Percentiles rank a stretch among this genome's conserved stretches.
phyloP scores from a whole-genome alignment of 352 stramenopile species.

The Globisporangium perplexum region DNA sequence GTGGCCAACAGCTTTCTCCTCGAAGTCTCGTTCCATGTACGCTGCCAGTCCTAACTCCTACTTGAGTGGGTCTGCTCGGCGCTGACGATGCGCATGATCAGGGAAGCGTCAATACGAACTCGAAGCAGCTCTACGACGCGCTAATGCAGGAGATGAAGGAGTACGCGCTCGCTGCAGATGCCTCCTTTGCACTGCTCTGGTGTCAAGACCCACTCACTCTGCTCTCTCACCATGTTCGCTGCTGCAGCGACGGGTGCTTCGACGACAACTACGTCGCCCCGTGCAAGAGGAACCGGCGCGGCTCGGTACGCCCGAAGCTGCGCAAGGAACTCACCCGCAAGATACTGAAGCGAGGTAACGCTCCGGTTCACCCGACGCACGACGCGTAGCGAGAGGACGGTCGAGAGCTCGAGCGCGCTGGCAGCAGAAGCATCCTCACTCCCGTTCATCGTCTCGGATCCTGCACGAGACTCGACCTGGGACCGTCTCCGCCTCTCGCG shows the following conservation, averaged over 20 bases:
- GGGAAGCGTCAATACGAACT: conserved; percentile 27
- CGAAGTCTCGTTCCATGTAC: conserved; percentile 52
- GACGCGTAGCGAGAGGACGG: conserved; percentile 1
- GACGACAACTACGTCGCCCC: conserved; percentile 34
- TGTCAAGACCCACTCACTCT: not conserved
- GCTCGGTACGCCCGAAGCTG: conserved; percentile 13
- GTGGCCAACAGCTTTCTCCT: conserved; percentile 44
- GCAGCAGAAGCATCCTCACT: too few species aligned
- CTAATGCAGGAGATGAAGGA: conserved; percentile 40
- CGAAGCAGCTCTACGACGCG: conserved; percentile 24
- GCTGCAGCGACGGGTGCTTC: conserved; percentile 44
- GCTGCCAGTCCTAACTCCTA: not conserved
- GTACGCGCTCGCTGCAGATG: conserved; percentile 13
- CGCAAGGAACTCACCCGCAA: conserved; percentile 24
- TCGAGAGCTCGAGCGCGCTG: not conserved
- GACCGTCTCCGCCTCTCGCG: not conserved
- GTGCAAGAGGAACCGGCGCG: conserved; percentile 31
- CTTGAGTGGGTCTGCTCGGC: not conserved
- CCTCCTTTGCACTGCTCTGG: not conserved
- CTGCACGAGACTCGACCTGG: not conserved
- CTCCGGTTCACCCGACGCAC: conserved; percentile 35
- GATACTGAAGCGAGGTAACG: conserved; percentile 32
- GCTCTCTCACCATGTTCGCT: not conserved
- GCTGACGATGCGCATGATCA: conserved; percentile 8
- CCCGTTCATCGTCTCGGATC: not conserved